Base-by-base conservation (phyloP, 192 early-diverging fungal genomes). In the Thamnidium elegans region DNA sequence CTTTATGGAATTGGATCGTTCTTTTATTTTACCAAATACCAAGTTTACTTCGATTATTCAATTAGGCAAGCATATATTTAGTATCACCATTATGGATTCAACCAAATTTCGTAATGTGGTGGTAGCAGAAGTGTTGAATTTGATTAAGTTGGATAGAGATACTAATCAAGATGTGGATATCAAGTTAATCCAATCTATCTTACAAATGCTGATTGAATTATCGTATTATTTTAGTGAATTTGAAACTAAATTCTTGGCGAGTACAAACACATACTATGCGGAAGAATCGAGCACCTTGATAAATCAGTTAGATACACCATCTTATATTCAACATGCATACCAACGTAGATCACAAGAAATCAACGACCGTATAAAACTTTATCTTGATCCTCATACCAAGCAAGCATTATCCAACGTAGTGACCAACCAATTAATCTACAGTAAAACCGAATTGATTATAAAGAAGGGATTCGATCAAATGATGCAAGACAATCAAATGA, bases 201-300 rank as follows among this genome's bases (percentile, higher is more conserved):
- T 89, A 15, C 71, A 79, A 7, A 96, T 98, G 91, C 77, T 89
- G 67, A 60, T 84, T 6, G 93, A 94, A 32, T 79, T 89, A 11
- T 77, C 78, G 1, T 70, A 92, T n/a, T 97, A 97, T 71, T 69
- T 77, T 8, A 77, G 77, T 7, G 84, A 85, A 21, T 93, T 99
- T 51, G 89, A 96, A 74, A 77, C 74, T 20, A 70, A 63, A 13
- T 90, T 95, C 66, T 74, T 99, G 15, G 73, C 81, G 9, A 76
- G 79, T 14, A 90, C 90, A 7, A 71, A 76, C 31, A 72, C 67
- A 7, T 95, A 90, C 65, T 99, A 95, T 61, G 62, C 70, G n/a
- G 66, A 74, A 55, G 93, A 95, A 67, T 86, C 88, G 43, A 67
- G 84, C 8, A 67, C 67, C 31, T 69, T 82, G 46, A 72, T 95